Evolutionary conservation across 345 rosid species (phyloP).

Genomic region (Psidium friedrichsthalianum): DNA sequence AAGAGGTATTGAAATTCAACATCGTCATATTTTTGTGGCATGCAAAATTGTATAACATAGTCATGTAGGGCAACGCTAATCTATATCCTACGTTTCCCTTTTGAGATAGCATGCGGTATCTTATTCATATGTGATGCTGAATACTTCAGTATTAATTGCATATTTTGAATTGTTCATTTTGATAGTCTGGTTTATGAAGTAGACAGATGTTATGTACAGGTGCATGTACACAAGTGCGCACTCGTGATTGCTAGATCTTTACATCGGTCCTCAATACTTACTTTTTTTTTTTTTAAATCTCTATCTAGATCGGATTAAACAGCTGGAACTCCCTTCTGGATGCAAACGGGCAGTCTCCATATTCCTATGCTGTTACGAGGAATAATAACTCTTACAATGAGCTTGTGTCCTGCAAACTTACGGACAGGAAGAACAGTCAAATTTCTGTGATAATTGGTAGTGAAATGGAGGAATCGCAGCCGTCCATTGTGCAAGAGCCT

Average conservation of each 20-base stretch:
- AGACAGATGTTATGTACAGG: background rate
- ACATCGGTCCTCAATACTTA: background rate
- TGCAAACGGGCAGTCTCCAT: conserved; percentile 49
- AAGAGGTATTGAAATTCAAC: conserved; percentile 34
- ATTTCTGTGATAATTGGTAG: conserved; percentile 45
- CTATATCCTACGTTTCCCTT: background rate
- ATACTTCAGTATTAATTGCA: background rate
- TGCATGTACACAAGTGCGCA: background rate
- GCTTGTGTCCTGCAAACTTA: conserved; percentile 51
- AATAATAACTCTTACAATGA: conserved; percentile 56
- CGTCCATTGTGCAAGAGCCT: background rate
- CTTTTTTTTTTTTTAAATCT: background rate
- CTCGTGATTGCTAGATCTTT: background rate
- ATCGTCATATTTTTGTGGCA: background rate
- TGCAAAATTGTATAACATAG: background rate
- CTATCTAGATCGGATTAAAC: conserved; percentile 50
- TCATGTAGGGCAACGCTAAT: background rate
- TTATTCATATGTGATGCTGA: background rate
- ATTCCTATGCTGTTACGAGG: conserved; percentile 49
- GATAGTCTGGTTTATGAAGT: background rate
- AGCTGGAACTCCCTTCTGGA: conserved; percentile 62
- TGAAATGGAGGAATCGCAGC: conserved; percentile 5
- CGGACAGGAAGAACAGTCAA: conserved; percentile 59
- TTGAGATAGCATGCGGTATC: background rate
- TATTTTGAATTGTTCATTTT: background rate